Evolutionary conservation across 768 basidiomycete genomes (phyloP).

Genomic region (Mycena kentingensis): DNA sequence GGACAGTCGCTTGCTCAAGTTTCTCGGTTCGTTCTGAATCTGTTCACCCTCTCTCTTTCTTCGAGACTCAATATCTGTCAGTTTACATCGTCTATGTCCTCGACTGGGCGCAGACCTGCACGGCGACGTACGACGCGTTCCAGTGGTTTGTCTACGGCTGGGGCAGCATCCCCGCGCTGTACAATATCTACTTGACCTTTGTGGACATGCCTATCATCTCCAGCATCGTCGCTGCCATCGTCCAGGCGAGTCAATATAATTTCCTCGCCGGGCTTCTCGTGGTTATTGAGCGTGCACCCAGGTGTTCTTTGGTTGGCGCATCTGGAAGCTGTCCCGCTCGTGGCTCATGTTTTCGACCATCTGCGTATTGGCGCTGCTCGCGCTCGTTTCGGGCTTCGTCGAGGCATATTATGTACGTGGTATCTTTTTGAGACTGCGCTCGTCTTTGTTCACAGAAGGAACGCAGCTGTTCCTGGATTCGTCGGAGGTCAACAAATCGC

Average conservation of each 20-base stretch:
- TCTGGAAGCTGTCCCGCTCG: conserved; percentile 17
- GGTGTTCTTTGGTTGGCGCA: conserved; percentile 26
- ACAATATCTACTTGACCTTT: conserved; percentile 9
- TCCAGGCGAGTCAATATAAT: conserved; percentile 14
- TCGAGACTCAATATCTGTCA: not conserved
- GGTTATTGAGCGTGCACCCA: not conserved
- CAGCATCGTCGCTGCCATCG: conserved; percentile 20
- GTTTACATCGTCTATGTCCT: conserved; percentile 22
- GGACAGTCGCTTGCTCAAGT: conserved; percentile 16
- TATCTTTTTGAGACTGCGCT: not conserved
- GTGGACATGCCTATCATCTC: conserved; percentile 23
- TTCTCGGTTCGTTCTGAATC: conserved; percentile 6
- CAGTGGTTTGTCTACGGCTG: conserved; percentile 27
- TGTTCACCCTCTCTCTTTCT: not conserved
- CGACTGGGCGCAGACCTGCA: conserved; percentile 25
- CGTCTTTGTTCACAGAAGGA: not conserved
- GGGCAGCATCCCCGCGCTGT: conserved; percentile 13
- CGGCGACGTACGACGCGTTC: conserved; percentile 24
- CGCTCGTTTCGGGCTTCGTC: conserved; percentile 15
- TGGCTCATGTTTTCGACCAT: conserved; percentile 5
- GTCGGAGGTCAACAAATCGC: conserved; percentile 3
- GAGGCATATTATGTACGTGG: conserved; percentile 16
- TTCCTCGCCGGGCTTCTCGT: not conserved
- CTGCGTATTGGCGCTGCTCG: conserved; percentile 15
- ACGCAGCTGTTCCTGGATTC: too few species aligned